Evolutionary conservation across 371 early-diverging fungal species (phyloP).

Genomic region (Mucor velutinosus): DNA sequence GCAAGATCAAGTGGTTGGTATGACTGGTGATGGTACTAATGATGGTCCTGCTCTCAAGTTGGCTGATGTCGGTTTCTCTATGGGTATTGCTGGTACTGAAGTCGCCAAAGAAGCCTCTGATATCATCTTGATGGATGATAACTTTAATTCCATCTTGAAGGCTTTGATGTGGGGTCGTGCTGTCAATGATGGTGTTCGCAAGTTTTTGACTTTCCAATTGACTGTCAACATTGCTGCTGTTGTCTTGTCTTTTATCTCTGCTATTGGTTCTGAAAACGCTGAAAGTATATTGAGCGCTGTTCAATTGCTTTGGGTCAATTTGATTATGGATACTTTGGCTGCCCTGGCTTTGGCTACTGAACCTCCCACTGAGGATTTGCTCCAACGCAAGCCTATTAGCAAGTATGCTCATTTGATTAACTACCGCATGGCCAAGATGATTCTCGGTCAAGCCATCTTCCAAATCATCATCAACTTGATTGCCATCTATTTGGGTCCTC

Average conservation of each 20-base stretch:
- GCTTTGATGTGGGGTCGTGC: constrained; percentile 95
- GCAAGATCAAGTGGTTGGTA: constrained; percentile 91
- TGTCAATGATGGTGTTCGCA: constrained; percentile 92
- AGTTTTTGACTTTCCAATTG: constrained; percentile 96
- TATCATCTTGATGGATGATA: constrained; percentile 95
- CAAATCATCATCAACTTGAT: constrained; percentile 73
- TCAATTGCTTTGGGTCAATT: constrained; percentile 97
- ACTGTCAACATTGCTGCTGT: constrained; percentile 94
- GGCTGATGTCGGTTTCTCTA: constrained; percentile 97
- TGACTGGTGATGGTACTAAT: constrained; percentile 98
- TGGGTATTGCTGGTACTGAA: constrained; percentile 98
- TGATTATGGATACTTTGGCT: constrained; percentile 97
- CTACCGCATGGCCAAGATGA: constrained; percentile 91
- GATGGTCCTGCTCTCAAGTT: constrained; percentile 95
- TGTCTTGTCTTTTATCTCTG: constrained; percentile 83
- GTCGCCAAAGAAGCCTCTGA: constrained; percentile 95
- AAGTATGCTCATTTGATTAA: constrained; percentile 84
- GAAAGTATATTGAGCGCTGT: constrained; percentile 96
- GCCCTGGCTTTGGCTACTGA: constrained; percentile 98
- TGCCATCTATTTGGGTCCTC: constrained; percentile 62
- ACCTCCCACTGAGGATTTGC: constrained; percentile 87
- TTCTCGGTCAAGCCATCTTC: constrained; percentile 85
- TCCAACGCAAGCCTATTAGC: constrained; percentile 80
- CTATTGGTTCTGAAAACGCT: constrained; percentile 91
- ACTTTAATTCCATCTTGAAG: constrained; percentile 90